A percentile compares a stretch with the other conserved stretches of the same genome.
phyloP scores from a whole-genome alignment of 2,329 filamentous ascomycete species.

The Lizonia empirigonia region DNA sequence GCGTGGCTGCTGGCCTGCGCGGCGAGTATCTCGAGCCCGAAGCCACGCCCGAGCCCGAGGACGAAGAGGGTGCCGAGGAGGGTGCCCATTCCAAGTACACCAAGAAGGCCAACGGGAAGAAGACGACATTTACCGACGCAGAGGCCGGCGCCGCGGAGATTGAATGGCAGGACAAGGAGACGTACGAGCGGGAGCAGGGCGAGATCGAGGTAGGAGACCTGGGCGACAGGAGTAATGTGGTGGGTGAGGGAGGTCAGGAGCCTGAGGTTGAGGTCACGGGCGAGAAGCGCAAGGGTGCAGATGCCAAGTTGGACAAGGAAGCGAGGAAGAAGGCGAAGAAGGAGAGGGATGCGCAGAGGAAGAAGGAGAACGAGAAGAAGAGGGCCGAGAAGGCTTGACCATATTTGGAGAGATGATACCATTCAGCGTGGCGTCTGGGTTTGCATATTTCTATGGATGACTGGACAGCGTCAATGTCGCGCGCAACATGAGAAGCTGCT shows the following conservation, averaged over 20 bases:
- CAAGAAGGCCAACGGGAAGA: slow-evolving; percentile 20
- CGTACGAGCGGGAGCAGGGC: slow-evolving; percentile 49
- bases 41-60: slow-evolving; percentile 49
- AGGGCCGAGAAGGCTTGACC: slow-evolving; percentile 26
- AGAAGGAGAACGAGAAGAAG: slow-evolving; percentile 44
- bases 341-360: slow-evolving; percentile 55
- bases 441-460: not conserved
- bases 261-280: slow-evolving; percentile 32
- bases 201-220: slow-evolving; percentile 52
- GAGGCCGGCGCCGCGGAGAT: slow-evolving; percentile 17
- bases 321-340: slow-evolving; percentile 63
- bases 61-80: slow-evolving; percentile 26
- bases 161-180: slow-evolving; percentile 52
- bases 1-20: slow-evolving; percentile 58
- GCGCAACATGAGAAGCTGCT: not conserved
- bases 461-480: not conserved
- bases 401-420: slow-evolving; percentile 6
- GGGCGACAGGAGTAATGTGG: slow-evolving; percentile 43
- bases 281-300: slow-evolving; percentile 37
- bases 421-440: slow-evolving; percentile 13
- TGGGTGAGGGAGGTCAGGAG: slow-evolving; percentile 36
- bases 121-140: slow-evolving; percentile 5
- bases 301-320: slow-evolving; percentile 54
- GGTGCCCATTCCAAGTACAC: not conserved
- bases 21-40: slow-evolving; percentile 58